These are phyloP conservation scores for Cryptomeria japonica DNA, from an alignment of 75 land plant genomes.

Conservation along the genomic window DNA sequence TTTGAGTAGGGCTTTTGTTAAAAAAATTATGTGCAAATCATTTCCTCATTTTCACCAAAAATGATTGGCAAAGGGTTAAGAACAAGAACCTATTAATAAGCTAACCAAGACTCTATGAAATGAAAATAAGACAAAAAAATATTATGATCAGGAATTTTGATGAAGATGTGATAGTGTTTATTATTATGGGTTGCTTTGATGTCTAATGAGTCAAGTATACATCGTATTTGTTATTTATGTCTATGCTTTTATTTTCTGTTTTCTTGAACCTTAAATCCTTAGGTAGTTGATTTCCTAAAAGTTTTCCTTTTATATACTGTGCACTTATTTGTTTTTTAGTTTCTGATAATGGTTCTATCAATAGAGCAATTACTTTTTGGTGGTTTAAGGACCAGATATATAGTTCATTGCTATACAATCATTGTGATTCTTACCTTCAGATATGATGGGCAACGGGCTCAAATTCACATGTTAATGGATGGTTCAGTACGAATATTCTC, in stretches of 20 bases:
- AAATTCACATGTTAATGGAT: slow-evolving; percentile 79
- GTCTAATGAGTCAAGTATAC: neutral
- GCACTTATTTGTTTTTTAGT: neutral
- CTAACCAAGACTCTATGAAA: neutral
- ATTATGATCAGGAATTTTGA: neutral
- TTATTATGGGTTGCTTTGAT: neutral
- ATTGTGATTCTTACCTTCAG: slow-evolving; percentile 24
- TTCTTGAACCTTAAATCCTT: no score
- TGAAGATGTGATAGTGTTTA: neutral
- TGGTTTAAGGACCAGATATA: neutral
- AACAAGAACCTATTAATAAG: neutral
- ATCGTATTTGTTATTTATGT: neutral
- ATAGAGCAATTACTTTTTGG: neutral
- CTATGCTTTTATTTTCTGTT: neutral
- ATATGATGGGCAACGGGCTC: slow-evolving; percentile 99
- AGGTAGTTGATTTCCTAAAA: neutral
- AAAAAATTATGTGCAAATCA: neutral
- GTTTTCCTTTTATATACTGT: neutral
- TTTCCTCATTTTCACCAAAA: neutral
- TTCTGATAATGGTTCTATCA: neutral
- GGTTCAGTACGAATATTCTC: slow-evolving; percentile 80
- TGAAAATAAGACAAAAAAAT: neutral
- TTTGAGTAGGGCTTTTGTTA: neutral
- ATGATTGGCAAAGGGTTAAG: neutral
- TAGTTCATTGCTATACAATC: neutral